phyloP scores from a whole-genome alignment of 2,329 filamentous ascomycete genomes.

The Aspergillus calidoustus region DNA sequence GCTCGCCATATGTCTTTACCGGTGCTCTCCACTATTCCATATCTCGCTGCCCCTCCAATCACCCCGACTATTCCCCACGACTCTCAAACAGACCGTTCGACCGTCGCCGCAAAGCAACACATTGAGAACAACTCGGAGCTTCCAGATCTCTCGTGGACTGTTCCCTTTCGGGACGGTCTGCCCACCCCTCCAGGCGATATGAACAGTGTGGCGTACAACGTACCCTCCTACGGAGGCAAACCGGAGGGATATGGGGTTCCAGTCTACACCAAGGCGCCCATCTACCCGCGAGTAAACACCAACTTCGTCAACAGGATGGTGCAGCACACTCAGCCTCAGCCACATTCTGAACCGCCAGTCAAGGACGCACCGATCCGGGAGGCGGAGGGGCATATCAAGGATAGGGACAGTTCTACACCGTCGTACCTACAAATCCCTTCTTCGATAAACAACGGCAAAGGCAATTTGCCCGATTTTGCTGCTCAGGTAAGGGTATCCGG shows the following conservation, averaged over 20 bases:
- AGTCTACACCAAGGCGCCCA: slow-evolving; percentile 27
- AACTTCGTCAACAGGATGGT: slow-evolving; percentile 30
- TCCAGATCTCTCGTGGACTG: slow-evolving; percentile 36
- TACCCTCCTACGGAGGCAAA: slow-evolving; percentile 39
- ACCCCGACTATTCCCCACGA: slow-evolving; percentile 33
- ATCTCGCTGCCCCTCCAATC: slow-evolving; percentile 32
- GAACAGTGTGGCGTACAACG: slow-evolving; percentile 44
- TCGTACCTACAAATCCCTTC: slow-evolving; percentile 70
- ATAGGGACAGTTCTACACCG: slow-evolving; percentile 45
- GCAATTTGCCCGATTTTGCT: slow-evolving; percentile 80
- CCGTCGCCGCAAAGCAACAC: slow-evolving; percentile 20
- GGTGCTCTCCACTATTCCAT: slow-evolving; percentile 32
- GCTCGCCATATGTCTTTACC: slow-evolving; percentile 40
- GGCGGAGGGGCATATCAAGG: slow-evolving; percentile 32
- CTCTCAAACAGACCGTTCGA: slow-evolving; percentile 23
- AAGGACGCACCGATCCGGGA: slow-evolving; percentile 30
- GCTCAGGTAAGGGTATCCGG: slow-evolving; percentile 64
- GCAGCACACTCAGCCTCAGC: slow-evolving; percentile 29
- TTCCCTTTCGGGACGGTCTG: slow-evolving; percentile 46
- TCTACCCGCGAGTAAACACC: slow-evolving; percentile 28
- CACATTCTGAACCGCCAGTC: slow-evolving; percentile 29
- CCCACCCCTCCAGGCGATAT: slow-evolving; percentile 49
- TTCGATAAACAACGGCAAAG: slow-evolving; percentile 75
- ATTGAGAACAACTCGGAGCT: slow-evolving; percentile 21
- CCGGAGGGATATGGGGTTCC: slow-evolving; percentile 32